Conservation (phyloP, 83 land plant species). For the Diphasiastrum complanatum region DNA sequence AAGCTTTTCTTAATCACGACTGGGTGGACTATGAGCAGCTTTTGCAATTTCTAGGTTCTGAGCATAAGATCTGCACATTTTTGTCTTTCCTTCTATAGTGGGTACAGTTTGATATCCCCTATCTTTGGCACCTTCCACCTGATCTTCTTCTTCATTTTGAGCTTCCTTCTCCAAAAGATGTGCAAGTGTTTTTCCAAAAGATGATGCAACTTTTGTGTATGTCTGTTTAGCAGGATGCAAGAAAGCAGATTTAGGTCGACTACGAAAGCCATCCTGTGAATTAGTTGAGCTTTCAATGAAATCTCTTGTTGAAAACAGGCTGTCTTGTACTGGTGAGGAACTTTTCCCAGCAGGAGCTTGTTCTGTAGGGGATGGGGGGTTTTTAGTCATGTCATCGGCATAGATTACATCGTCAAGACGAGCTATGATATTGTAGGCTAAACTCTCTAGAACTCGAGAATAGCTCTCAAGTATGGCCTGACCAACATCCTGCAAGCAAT, state of each 20-base stretch:
- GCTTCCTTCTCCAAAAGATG: conserved; percentile 7
- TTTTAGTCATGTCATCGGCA: conserved; percentile 23
- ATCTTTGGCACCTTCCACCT: neutral
- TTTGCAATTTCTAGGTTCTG: conserved; percentile 15
- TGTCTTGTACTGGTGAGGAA: no score
- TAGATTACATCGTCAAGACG: conserved; percentile 28
- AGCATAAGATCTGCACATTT: conserved; percentile 16
- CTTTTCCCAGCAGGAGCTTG: neutral
- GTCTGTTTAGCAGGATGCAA: neutral
- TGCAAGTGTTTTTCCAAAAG: conserved; percentile 4
- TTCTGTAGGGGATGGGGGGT: neutral
- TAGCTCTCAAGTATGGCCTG: conserved; percentile 31
- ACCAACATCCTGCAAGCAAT: conserved; percentile 31
- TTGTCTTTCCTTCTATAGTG: conserved; percentile 2
- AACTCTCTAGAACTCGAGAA: conserved; percentile 31
- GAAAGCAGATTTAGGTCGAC: neutral
- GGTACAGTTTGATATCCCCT: conserved; percentile 19
- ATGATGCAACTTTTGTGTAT: neutral
- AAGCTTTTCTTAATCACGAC: conserved; percentile 26
- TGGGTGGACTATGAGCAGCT: conserved; percentile 16
- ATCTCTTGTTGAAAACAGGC: no score
- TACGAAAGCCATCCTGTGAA: no score
- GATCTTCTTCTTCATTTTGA: neutral
- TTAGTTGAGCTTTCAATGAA: no score
- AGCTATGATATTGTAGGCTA: conserved; percentile 31